Percentiles rank a stretch among this genome's conserved stretches.
phyloP scores from a whole-genome alignment of 2,329 filamentous ascomycete species.

The Rutstroemia sp. region DNA sequence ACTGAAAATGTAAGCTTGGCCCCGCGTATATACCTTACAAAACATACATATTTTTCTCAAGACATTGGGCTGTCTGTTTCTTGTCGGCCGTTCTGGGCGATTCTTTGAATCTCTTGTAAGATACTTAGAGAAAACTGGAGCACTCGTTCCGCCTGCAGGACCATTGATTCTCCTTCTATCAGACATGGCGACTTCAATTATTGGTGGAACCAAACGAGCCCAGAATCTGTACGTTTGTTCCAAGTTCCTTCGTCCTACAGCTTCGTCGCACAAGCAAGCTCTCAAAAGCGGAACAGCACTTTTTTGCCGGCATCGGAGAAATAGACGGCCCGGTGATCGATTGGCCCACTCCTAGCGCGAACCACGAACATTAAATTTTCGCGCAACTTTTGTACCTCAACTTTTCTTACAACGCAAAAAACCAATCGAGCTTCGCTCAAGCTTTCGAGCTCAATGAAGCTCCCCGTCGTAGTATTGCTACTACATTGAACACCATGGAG shows the following conservation, averaged over 20 bases:
- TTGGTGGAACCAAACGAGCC: neutral
- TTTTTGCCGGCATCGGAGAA: slow-evolving; percentile 1
- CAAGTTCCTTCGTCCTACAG: neutral
- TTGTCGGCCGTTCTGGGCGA: slow-evolving; percentile 40
- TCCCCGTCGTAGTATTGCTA: neutral
- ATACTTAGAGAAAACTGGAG: slow-evolving; percentile 60
- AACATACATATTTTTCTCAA: slow-evolving; percentile 80
- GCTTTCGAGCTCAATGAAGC: no score
- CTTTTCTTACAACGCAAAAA: neutral
- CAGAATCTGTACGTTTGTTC: neutral
- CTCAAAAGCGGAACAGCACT: neutral
- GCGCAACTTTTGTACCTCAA: neutral
- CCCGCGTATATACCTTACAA: neutral
- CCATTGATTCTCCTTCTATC: slow-evolving; percentile 90
- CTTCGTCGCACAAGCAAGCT: neutral
- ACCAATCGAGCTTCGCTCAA: no score
- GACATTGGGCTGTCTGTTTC: slow-evolving; percentile 58
- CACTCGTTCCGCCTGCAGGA: slow-evolving; percentile 66
- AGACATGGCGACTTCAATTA: slow-evolving; percentile 44
- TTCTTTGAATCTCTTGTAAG: slow-evolving; percentile 38
- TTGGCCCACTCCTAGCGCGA: neutral
- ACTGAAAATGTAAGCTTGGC: slow-evolving; percentile 42
- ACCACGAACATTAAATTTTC: neutral
- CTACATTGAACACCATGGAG: neutral
- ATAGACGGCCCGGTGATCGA: neutral